phyloP scores from a whole-genome alignment of 805 yeast species.

The Lipomyces sp. region DNA sequence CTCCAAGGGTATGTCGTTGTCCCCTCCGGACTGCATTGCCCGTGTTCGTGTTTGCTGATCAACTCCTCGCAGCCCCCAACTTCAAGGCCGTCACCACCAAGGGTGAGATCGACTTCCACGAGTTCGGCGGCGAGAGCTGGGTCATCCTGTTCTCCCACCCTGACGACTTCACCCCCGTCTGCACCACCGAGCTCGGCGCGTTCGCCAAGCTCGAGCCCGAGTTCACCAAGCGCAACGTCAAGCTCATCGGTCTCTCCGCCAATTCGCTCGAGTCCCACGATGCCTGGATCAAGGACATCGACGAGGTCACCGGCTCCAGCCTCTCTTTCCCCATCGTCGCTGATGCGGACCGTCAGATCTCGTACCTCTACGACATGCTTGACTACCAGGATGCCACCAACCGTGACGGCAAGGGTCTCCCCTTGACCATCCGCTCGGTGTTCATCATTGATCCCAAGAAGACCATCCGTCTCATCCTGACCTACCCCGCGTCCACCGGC shows the following conservation, averaged over 20 bases:
- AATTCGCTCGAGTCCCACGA: slow-evolving; percentile 79
- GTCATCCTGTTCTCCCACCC: slow-evolving; percentile 89
- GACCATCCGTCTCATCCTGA: slow-evolving; percentile 80
- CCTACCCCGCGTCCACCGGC: slow-evolving; percentile 93
- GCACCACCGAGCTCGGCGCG: slow-evolving; percentile 95
- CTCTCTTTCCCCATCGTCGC: slow-evolving; percentile 89
- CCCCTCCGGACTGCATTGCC: background rate
- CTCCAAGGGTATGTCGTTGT: slow-evolving; percentile 13
- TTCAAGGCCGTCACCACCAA: slow-evolving; percentile 77
- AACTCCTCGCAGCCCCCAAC: slow-evolving; percentile 69
- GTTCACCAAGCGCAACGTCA: slow-evolving; percentile 80
- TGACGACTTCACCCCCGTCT: slow-evolving; percentile 94
- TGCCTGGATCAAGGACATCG: slow-evolving; percentile 90
- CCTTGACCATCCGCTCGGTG: slow-evolving; percentile 89
- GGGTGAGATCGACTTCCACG: slow-evolving; percentile 84
- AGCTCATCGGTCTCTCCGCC: slow-evolving; percentile 87
- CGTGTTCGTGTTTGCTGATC: background rate
- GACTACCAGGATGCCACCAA: slow-evolving; percentile 82
- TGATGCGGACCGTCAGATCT: slow-evolving; percentile 79
- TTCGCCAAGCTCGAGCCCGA: slow-evolving; percentile 90
- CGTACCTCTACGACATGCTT: slow-evolving; percentile 80
- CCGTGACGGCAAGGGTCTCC: slow-evolving; percentile 66
- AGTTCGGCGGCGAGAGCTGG: slow-evolving; percentile 84
- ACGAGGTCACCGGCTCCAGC: slow-evolving; percentile 70
- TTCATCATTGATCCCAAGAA: slow-evolving; percentile 89